Percentiles rank a stretch among this genome's conserved stretches.
Conservation (phyloP, 768 basidiomycete genomes). For the Calocybe cyanea region DNA sequence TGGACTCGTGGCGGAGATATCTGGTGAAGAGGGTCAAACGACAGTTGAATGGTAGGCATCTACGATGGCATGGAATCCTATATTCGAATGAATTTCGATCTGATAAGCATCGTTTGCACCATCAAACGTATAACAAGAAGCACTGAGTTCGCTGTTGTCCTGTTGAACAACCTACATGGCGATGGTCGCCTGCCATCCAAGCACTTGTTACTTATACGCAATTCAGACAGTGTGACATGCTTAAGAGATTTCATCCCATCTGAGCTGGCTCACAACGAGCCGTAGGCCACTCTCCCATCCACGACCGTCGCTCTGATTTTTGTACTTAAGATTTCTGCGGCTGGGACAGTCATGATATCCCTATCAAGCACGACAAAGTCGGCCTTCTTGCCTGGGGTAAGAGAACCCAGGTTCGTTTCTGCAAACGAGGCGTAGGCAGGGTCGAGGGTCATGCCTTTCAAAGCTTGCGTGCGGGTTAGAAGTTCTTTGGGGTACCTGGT, state of each 20-base stretch:
- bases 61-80: background rate
- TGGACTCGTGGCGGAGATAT: background rate
- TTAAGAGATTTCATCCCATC: too few species aligned
- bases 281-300: conserved; percentile 68
- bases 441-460: conserved; percentile 89
- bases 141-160: too few species aligned
- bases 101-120: too few species aligned
- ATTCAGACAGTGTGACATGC: too few species aligned
- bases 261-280: conserved; percentile 25
- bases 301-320: conserved; percentile 72
- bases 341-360: conserved; percentile 69
- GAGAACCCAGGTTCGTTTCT: conserved; percentile 67
- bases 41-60: conserved; percentile 3
- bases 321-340: conserved; percentile 57
- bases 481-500: conserved; percentile 72
- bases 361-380: conserved; percentile 84
- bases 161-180: too few species aligned
- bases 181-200: too few species aligned
- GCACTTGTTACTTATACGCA: too few species aligned
- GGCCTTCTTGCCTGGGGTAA: conserved; percentile 75
- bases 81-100: too few species aligned
- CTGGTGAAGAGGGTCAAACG: conserved; percentile 2
- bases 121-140: too few species aligned
- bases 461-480: conserved; percentile 76
- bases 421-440: conserved; percentile 86